phyloP scores from a whole-genome alignment of 805 yeast genomes.

The Diddensiella caesifluorescens region DNA sequence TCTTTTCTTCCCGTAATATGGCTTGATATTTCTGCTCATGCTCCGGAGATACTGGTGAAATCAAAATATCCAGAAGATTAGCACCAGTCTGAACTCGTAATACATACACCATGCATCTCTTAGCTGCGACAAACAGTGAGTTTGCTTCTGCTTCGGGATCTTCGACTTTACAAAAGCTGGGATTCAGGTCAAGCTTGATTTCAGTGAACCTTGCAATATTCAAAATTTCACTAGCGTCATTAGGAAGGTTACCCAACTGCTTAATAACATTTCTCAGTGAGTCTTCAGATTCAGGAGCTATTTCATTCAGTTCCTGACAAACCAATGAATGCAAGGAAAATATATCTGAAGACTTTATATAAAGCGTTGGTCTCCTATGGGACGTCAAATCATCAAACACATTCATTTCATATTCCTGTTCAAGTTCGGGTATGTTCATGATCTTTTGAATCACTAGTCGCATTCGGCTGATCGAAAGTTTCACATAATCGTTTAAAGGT shows the following conservation, averaged over 20 bases:
- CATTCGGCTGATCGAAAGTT: slow-evolving; percentile 44
- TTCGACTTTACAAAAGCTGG: slow-evolving; percentile 41
- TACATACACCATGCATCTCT: slow-evolving; percentile 75
- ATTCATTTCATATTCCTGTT: slow-evolving; percentile 52
- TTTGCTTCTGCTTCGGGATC: slow-evolving; percentile 52
- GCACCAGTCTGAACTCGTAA: slow-evolving; percentile 72
- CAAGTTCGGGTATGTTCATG: slow-evolving; percentile 52
- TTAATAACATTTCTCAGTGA: slow-evolving; percentile 43
- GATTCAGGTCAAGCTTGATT: slow-evolving; percentile 55
- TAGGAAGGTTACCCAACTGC: slow-evolving; percentile 39
- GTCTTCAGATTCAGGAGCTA: slow-evolving; percentile 41
- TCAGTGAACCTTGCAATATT: slow-evolving; percentile 48
- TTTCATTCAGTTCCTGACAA: slow-evolving; percentile 25
- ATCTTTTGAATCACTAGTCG: slow-evolving; percentile 42
- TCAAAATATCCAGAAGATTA: slow-evolving; percentile 61
- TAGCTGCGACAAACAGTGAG: slow-evolving; percentile 66
- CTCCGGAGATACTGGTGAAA: slow-evolving; percentile 57
- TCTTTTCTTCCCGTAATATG: slow-evolving; percentile 46
- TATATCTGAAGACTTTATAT: slow-evolving; percentile 34
- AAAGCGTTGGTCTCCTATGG: slow-evolving; percentile 38
- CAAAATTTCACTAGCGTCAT: slow-evolving; percentile 42
- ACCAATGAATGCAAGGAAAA: slow-evolving; percentile 36
- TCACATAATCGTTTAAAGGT: slow-evolving; percentile 72
- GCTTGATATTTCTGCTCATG: slow-evolving; percentile 64
- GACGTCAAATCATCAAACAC: slow-evolving; percentile 66